Base-by-base conservation (phyloP, 1,284 basidiomycete genomes). In the Kalmanozyma brasiliensis region DNA sequence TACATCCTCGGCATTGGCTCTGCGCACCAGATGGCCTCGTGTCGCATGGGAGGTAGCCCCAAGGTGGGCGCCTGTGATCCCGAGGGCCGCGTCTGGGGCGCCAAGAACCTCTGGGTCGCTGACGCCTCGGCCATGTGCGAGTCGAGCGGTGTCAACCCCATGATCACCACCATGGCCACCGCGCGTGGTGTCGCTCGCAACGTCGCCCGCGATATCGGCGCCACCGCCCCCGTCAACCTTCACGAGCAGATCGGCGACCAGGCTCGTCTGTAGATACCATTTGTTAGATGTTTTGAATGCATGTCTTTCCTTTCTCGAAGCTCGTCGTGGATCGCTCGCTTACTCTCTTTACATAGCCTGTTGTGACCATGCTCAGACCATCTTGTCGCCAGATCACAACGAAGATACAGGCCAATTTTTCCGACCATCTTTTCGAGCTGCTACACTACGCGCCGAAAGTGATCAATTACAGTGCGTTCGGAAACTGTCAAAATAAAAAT, bases 71-170 rank as follows among this genome's bases (percentile, higher is more conserved):
- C 82, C 1, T 79, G 83, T 44, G 83, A 84, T 59, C 79, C 82
- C 9, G 67, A 82, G 34, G 85, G 84, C 8, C 73, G 78, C 17
- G 83, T 85, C 0, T 84, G 83, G 76, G 84, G 84, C 4, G 77
- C 81, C 6, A 68, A 81, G 29, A 78, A 81, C 16, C 77, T 85
- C n/a, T 85, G 83, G 74, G 78, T 84, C 22, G 84, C 84, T 8
- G 85, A 85, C 47, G 84, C 84, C 22, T 81, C 78, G 32, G 73
- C 81, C 34, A 77, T 85, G 55, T 83, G 83, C 9, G 82, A 82
- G 42, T 81, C 83, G 4, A 79, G 79, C 3, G 85, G 84, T 26
- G 85, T 85, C 52, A 85, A 85, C 66, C 85, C 85, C 0, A 84
- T 85, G 84, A 78, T 85, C 45, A 83, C 84, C 8, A 79, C 77